Percentiles rank a stretch among this genome's conserved stretches.
Evolutionary conservation across 2,329 filamentous ascomycete genomes (phyloP).

Genomic region (Cadophora sp.): DNA sequence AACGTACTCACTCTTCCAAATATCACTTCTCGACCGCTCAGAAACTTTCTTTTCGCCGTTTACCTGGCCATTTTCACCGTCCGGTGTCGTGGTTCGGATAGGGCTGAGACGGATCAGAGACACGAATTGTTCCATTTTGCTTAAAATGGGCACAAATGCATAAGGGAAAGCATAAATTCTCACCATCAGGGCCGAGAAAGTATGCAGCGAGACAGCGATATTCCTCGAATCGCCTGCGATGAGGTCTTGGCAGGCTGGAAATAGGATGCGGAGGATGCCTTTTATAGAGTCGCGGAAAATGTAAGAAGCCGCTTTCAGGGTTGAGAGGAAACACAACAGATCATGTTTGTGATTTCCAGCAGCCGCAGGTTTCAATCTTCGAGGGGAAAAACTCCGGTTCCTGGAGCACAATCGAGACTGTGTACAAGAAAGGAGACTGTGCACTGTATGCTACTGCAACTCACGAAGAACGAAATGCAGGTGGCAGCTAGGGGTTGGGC

Average conservation of each 20-base stretch:
- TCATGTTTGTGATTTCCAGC: neutral
- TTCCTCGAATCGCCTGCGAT: slow-evolving; percentile 7
- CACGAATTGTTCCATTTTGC: slow-evolving; percentile 26
- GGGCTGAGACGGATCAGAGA: slow-evolving; percentile 38
- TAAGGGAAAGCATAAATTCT: neutral
- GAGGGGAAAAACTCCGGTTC: slow-evolving; percentile 2
- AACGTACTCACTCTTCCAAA: slow-evolving; percentile 1
- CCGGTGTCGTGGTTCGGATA: slow-evolving; percentile 23
- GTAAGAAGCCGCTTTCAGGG: slow-evolving; percentile 9
- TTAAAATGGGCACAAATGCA: slow-evolving; percentile 16
- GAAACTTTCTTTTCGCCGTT: neutral
- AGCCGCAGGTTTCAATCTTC: neutral
- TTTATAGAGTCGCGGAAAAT: slow-evolving; percentile 2
- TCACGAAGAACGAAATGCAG: neutral
- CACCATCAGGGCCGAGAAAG: neutral
- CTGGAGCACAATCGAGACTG: neutral
- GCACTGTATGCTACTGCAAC: neutral
- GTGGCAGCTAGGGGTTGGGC: neutral
- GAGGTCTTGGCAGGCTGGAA: slow-evolving; percentile 10
- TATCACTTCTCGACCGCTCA: neutral
- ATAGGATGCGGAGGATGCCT: neutral
- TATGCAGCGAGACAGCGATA: neutral
- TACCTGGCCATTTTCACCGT: neutral
- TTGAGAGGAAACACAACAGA: slow-evolving; percentile 9
- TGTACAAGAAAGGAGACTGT: neutral